Evolutionary conservation across 2,329 filamentous ascomycete genomes (phyloP), one percentile per base, ranked within the genome.

Genomic region (Trichoderma atrobrunneum): DNA sequence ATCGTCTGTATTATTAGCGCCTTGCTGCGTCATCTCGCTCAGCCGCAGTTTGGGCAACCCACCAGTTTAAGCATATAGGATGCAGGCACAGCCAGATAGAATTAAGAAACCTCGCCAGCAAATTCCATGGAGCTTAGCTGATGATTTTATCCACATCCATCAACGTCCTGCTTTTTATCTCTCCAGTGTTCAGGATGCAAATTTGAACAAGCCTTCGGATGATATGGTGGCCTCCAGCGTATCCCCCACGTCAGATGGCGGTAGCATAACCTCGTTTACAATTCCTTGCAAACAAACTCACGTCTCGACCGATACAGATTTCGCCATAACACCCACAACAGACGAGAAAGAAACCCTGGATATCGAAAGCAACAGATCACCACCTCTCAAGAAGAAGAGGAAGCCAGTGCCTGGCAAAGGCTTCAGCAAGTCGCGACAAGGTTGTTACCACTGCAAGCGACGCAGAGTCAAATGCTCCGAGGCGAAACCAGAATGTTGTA

Each of bases 401-500:
- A 61, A 61, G 10, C 80, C 80, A 6, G 78, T 80, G 5, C 79
- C 80, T 6, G 74, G 80, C 39, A 82, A 80, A 66, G 80, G 80
- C 7, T 80, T 74, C 11, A 39, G 39, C 16, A 39, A 62, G n/a
- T 62, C 59, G n/a, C 59, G 32, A 39, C 59, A 32, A 16, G 80
- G 80, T 11, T 82, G 81, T 48, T 72, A 75, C 16, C 78, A 68
- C 32, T 82, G 80, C 71, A 81, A 81, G 73, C 73, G 75, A 51
- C 76, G 81, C 16, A 86, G 84, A 74, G 84, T 87, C 70, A 87
- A 87, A 77, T 85, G 84, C 73, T 78, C 79, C 34, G 80, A 84
- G 71, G 74, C 67, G 1, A 72, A 72, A 16, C 82, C 82, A 21
- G 76, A 79, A 24, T 84, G 83, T 72, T 74, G 76, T 26, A 76